phyloP scores from a whole-genome alignment of 371 early-diverging fungal genomes.

The Mortierella sp. region DNA sequence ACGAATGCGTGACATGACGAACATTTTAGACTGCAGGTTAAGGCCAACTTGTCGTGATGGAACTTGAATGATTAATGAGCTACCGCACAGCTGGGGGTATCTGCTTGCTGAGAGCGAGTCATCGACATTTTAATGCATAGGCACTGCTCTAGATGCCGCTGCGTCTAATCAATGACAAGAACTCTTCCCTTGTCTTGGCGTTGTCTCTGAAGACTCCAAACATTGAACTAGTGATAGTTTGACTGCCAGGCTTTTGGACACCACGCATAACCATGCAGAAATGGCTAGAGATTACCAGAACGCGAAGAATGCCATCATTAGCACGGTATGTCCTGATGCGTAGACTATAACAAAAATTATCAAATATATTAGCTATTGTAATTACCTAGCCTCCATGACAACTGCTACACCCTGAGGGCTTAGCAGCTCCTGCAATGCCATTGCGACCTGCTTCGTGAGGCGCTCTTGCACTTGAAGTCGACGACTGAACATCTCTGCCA shows the following conservation, averaged over 20 bases:
- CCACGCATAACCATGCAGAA: slow-evolving; percentile 97
- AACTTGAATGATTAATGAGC: not conserved
- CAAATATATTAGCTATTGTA: slow-evolving; percentile 12
- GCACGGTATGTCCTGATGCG: not conserved
- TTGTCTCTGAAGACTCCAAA: slow-evolving; percentile 93
- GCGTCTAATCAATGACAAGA: slow-evolving; percentile 78
- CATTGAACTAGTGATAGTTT: slow-evolving; percentile 96
- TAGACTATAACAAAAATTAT: too few relatives aligned
- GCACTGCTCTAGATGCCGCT: slow-evolving; percentile 20
- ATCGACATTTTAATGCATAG: not conserved
- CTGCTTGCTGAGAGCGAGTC: not conserved
- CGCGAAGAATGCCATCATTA: not conserved
- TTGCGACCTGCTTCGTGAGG: slow-evolving; percentile 96
- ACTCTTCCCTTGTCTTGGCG: slow-evolving; percentile 96
- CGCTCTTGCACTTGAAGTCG: slow-evolving; percentile 98
- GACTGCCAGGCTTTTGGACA: slow-evolving; percentile 94
- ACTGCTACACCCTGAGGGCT: slow-evolving; percentile 98
- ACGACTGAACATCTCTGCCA: slow-evolving; percentile 97
- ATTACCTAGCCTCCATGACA: slow-evolving; percentile 93
- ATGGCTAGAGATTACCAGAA: slow-evolving; percentile 64
- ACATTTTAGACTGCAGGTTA: not conserved
- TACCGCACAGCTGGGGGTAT: not conserved
- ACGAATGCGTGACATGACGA: not conserved
- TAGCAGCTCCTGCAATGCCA: slow-evolving; percentile 89
- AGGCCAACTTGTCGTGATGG: not conserved